Conservation (phyloP, 2,329 filamentous ascomycete genomes). For the Hymenoscyphus linearis region DNA sequence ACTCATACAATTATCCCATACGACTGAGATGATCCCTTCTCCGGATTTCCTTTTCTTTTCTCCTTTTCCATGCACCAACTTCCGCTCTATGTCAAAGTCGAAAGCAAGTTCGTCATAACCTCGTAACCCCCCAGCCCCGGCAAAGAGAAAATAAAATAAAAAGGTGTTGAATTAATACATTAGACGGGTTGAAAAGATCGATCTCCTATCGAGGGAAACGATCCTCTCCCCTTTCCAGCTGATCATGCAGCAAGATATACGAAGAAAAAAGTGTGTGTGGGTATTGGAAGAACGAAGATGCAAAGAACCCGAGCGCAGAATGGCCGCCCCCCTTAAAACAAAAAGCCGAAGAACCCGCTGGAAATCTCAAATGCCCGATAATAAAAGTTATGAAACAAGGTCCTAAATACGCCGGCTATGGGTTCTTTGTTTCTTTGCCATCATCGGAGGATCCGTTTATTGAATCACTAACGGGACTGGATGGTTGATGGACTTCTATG, state of each 20-base stretch:
- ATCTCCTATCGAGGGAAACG: no score
- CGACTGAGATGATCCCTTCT: no score
- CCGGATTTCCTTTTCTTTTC: no score
- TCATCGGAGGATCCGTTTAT: conserved; percentile 23
- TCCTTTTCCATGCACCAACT: no score
- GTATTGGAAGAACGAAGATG: conserved; percentile 20
- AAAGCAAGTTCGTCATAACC: no score
- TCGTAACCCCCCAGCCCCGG: no score
- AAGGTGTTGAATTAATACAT: no score
- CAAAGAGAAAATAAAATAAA: no score
- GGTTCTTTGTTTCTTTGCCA: conserved; percentile 7
- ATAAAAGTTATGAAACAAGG: conserved; percentile 3
- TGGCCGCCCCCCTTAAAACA: background rate
- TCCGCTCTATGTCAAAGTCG: no score
- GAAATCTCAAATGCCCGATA: conserved; percentile 7
- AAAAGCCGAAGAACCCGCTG: conserved; percentile 10
- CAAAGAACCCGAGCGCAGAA: conserved; percentile 9
- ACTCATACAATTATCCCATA: no score
- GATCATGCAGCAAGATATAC: conserved; percentile 6
- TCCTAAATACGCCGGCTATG: conserved; percentile 3
- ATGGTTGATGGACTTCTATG: conserved; percentile 17
- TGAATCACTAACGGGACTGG: conserved; percentile 22
- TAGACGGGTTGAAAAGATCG: no score
- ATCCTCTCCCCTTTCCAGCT: no score
- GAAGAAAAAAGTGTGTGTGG: conserved; percentile 13